Percentiles rank a stretch among this genome's conserved stretches.
Evolutionary conservation across 2,329 filamentous ascomycete species (phyloP).

Genomic region (Trichoderma oligosporum): DNA sequence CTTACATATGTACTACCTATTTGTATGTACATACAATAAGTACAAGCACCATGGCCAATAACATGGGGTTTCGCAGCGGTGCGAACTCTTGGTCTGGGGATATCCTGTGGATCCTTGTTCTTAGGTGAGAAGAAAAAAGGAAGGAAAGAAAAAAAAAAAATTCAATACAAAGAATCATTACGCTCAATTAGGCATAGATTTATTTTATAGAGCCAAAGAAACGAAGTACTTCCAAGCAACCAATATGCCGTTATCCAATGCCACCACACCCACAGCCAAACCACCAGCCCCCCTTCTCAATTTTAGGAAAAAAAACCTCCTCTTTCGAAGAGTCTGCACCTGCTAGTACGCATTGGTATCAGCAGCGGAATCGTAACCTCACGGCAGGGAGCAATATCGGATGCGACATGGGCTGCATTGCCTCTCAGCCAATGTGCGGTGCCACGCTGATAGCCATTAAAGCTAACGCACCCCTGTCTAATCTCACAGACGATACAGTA

Average conservation of each 20-base stretch:
- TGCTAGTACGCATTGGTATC: neutral
- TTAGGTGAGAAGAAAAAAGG: neutral
- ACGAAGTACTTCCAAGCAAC: too few relatives aligned
- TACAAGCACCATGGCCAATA: too few relatives aligned
- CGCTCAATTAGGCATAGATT: neutral
- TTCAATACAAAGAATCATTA: too few relatives aligned
- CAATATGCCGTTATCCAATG: too few relatives aligned
- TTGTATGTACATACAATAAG: too few relatives aligned
- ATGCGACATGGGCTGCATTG: constrained; percentile 7
- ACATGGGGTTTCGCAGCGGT: too few relatives aligned
- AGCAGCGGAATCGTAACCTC: neutral
- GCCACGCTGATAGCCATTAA: neutral
- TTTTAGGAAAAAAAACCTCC: neutral
- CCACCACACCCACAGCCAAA: too few relatives aligned
- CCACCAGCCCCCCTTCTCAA: too few relatives aligned
- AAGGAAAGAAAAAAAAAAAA: neutral
- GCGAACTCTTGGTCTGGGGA: too few relatives aligned
- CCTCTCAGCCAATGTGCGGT: neutral
- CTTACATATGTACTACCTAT: too few relatives aligned
- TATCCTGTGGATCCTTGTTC: too few relatives aligned
- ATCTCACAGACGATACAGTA: neutral
- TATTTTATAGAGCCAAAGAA: too few relatives aligned
- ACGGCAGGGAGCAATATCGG: constrained; percentile 12
- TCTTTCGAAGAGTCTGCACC: neutral
- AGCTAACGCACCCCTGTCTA: constrained; percentile 7